A percentile compares a stretch with the other conserved stretches of the same genome.
Evolutionary conservation across 805 yeast genomes (phyloP).

Genomic region (Teunomyces barrocoloradensis): DNA sequence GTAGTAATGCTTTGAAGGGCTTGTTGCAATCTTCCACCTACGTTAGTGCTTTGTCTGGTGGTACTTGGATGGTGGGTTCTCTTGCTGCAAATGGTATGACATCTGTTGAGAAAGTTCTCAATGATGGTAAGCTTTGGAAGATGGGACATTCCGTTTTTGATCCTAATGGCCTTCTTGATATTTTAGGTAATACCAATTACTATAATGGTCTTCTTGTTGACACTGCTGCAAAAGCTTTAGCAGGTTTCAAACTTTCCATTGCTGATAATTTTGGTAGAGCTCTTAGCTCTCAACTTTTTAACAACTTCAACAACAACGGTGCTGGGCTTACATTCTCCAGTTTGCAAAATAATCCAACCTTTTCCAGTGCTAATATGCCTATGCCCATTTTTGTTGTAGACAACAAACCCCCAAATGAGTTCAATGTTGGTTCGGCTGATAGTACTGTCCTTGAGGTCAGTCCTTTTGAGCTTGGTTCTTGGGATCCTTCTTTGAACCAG

Average conservation of each 20-base stretch:
- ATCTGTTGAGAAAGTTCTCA: conserved; percentile 15
- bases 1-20: conserved; percentile 17
- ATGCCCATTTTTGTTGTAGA: conserved; percentile 39
- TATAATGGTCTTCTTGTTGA: conserved; percentile 37
- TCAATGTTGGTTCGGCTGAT: conserved; percentile 27
- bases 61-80: conserved; percentile 38
- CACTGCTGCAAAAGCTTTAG: conserved; percentile 25
- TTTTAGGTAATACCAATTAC: conserved; percentile 19
- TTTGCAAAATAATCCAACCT: conserved; percentile 18
- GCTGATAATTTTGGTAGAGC: conserved; percentile 44
- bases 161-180: conserved; percentile 7
- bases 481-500: conserved; percentile 73
- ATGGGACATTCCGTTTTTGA: conserved; percentile 15
- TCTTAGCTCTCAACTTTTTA: conserved; percentile 31
- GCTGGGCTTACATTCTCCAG: conserved; percentile 16
- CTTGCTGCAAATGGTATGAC: conserved; percentile 17
- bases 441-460: conserved; percentile 39
- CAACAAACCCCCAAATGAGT: conserved; percentile 35
- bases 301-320: conserved; percentile 20
- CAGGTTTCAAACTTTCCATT: conserved; percentile 32
- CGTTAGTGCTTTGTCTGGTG: conserved; percentile 41
- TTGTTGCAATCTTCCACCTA: conserved; percentile 39
- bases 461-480: conserved; percentile 64
- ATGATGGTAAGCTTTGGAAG: conserved; percentile 17
- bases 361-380: conserved; percentile 34